phyloP scores from a whole-genome alignment of 2,329 filamentous ascomycete species.

The Colletotrichum graminicola region DNA sequence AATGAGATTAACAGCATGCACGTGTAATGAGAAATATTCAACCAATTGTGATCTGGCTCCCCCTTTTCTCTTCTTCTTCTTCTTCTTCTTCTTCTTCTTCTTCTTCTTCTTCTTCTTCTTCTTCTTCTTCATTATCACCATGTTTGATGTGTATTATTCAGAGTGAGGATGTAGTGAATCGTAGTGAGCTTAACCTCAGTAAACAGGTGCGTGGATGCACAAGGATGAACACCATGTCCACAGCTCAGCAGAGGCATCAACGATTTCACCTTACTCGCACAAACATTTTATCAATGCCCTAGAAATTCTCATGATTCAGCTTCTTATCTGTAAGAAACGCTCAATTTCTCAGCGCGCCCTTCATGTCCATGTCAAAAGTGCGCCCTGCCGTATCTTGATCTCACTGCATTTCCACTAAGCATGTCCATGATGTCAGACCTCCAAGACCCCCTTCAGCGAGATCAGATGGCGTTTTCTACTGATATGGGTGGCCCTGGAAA shows the following conservation, averaged over 20 bases:
- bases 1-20: not conserved
- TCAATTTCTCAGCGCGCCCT: constrained; percentile 19
- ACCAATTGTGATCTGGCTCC: fast-evolving
- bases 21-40: not conserved
- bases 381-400: constrained; percentile 17
- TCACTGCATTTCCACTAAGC: not conserved
- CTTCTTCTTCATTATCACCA: not conserved
- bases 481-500: not conserved
- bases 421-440: constrained; percentile 28
- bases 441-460: too few relatives aligned
- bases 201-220: not conserved
- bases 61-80: too few relatives aligned
- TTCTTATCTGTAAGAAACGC: not conserved
- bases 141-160: too few relatives aligned
- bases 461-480: not conserved
- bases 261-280: not conserved
- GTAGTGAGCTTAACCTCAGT: not conserved
- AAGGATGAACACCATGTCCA: not conserved
- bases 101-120: too few relatives aligned
- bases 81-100: too few relatives aligned
- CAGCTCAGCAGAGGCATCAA: not conserved
- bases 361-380: constrained; percentile 1
- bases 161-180: not conserved
- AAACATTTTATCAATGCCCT: not conserved
- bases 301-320: too few relatives aligned